A percentile compares a stretch with the other conserved stretches of the same genome.
phyloP scores from a whole-genome alignment of 169 alveolate genomes.

The Sarcocystis neurona region DNA sequence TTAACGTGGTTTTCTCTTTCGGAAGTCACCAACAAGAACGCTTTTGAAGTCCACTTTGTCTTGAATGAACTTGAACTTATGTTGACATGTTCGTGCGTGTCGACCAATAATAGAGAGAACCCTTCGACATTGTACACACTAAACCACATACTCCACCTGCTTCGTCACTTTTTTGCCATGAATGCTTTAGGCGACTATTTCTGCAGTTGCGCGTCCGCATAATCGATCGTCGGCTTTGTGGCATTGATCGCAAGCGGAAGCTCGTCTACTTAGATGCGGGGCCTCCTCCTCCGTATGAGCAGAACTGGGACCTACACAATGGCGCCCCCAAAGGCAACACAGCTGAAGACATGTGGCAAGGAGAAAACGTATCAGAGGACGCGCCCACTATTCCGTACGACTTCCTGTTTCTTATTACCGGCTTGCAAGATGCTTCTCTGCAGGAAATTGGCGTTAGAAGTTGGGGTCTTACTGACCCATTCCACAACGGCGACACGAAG shows the following conservation, averaged over 20 bases:
- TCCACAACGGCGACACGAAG: neutral
- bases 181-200: constrained; percentile 27
- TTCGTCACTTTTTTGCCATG: neutral
- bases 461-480: neutral
- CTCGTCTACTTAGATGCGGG: constrained; percentile 56
- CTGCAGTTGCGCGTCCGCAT: constrained; percentile 27
- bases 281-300: too few relatives aligned
- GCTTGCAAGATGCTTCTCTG: constrained; percentile 76
- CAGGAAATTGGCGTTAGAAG: constrained; percentile 20
- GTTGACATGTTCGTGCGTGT: too few relatives aligned
- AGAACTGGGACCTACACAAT: neutral
- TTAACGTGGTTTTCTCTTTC: too few relatives aligned
- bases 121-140: too few relatives aligned
- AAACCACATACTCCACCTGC: neutral
- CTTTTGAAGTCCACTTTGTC: too few relatives aligned
- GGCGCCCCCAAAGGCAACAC: neutral
- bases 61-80: too few relatives aligned
- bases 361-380: neutral
- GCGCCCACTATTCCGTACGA: constrained; percentile 72
- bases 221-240: neutral
- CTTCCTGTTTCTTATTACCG: constrained; percentile 77
- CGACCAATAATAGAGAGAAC: too few relatives aligned
- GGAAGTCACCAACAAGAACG: too few relatives aligned
- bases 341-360: neutral
- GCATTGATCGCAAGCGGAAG: constrained; percentile 60